Evolutionary conservation across 2,329 filamentous ascomycete species (phyloP), one percentile per base, ranked within the genome.

Genomic region (Diaporthe eres): DNA sequence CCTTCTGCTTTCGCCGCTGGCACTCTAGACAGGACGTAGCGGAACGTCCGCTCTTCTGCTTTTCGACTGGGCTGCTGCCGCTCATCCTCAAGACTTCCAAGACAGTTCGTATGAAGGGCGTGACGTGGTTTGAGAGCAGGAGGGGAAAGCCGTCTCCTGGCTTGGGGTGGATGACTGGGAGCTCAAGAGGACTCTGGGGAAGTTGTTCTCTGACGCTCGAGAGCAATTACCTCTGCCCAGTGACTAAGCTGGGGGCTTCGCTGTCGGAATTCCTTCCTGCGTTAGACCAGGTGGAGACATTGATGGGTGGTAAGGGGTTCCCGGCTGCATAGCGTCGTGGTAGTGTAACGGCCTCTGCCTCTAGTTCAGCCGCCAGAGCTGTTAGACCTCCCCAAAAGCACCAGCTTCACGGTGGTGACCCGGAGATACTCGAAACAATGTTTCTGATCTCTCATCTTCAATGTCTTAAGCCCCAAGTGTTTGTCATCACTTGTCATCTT

Each of bases 1-100:
- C 86, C 84, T 87, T 88, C 77, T 89, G 87, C 80, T 89, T 89
- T 57, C 87, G 84, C 12, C 87, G 84, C 76, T 87, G 86, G 77
- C 87, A 89, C 78, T 89, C 87, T 3, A 84, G 83, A 80, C 87
- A 89, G 6, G 87, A 78, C 76, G 76, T 77, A 19, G 74, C 65
- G 22, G 76, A 76, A 51, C 76, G 76, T 25, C 76, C 74, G 42
- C 65, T 76, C 61, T 70, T 76, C 17, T 53, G n/a, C 47, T 76
- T 77, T 3, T 77, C 76, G 53, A 37, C 58, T 12, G 63, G 79
- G 55, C 31, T 73, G 25, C 49, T 57, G 12, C 34, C 67, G 55
- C 61, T 72, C 72, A 75, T 77, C 28, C 4, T 63, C 13, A 42
- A 15, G 49, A 37, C 22, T 13, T 61, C 31, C 12, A 31, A 47